These are phyloP conservation scores for Kurtzmaniella quercitrusa DNA, from an alignment of 1,139 yeast species.

Conservation along the genomic window DNA sequence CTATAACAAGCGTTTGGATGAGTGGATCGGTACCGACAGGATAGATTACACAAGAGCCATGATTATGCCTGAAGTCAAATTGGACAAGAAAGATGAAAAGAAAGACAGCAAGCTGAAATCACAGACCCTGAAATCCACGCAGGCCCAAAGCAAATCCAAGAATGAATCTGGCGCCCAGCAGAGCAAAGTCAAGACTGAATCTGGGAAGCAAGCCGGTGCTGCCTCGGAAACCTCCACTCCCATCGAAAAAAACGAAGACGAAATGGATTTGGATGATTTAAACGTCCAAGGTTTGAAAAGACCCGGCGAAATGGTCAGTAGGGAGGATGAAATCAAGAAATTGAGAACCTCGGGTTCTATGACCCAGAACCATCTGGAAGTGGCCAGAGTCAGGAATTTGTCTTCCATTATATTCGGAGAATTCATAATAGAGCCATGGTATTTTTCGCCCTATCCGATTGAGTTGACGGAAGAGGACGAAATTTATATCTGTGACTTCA, in stretches of 20 bases:
- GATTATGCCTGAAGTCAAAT: conserved; percentile 65
- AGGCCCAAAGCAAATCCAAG: conserved; percentile 8
- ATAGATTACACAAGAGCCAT: conserved; percentile 68
- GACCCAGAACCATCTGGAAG: conserved; percentile 88
- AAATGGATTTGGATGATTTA: conserved; percentile 81
- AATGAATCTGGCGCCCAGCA: conserved; percentile 8
- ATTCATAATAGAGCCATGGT: conserved; percentile 96
- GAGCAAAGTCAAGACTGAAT: conserved; percentile 10
- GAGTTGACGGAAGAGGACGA: conserved; percentile 90
- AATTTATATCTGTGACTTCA: conserved; percentile 86
- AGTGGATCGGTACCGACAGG: conserved; percentile 76
- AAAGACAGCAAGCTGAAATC: conserved; percentile 18
- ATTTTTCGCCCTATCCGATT: conserved; percentile 93
- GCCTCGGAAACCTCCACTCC: conserved; percentile 9
- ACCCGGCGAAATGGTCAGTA: conserved; percentile 65
- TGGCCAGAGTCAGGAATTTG: conserved; percentile 85
- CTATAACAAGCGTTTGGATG: conserved; percentile 85
- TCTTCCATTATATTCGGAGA: conserved; percentile 78
- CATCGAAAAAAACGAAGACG: conserved; percentile 46
- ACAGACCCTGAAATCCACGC: conserved; percentile 14
- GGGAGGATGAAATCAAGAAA: conserved; percentile 91
- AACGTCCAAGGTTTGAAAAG: conserved; percentile 75
- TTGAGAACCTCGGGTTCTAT: conserved; percentile 92
- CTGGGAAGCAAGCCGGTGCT: conserved; percentile 13
- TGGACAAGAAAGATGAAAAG: conserved; percentile 39